Base-by-base conservation (phyloP, 2,329 filamentous ascomycete genomes). In the Aureobasidium sp. region DNA sequence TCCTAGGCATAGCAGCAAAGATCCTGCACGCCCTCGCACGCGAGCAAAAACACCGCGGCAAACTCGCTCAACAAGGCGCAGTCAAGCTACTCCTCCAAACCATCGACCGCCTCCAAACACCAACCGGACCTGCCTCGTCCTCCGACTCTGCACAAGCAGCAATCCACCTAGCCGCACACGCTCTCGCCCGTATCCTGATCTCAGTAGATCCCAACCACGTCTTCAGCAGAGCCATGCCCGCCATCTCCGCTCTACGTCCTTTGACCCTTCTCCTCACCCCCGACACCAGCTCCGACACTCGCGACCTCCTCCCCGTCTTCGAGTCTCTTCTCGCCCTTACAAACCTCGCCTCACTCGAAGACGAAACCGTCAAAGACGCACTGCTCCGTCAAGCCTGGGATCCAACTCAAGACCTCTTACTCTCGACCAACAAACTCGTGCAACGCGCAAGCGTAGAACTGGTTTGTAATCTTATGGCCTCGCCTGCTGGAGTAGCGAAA, bases 321-420 rank as follows among this genome's bases (percentile, higher is more conserved):
- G 94, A 99, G 74, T 83, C 88, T 0, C 82, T 99, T 9, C 88
- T 97, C 73, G 93, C 94, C 0, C 83, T 99, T 39, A 97, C 94
- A 0, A 99, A 99, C 68, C 83, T 99, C 8, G 94, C 93, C 0
- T 95, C 90, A 0, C 73, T 78, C 54, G 87, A 92, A 59, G 82
- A 87, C 45, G 70, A 76, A 37, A 83, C 85, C 6, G 81, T 83
- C 6, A 83, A 87, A 48, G 79, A 82, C 39, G 79, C 82, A 16
- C 92, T 96, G 54, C 85, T 96, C 39, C 85, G 88, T 10, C 78
- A 83, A 4, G 85, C 87, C 0, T 96, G 90, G 84, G 72, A 85
- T 0, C 84, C 85, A 25, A 81, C 96, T 47, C 94, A 97, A 72
- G 91, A 97, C 66, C 83, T 92, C 21, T 78, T 97, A 1, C 82